Percentiles rank a stretch among this genome's conserved stretches.
phyloP scores from a whole-genome alignment of 192 early-diverging fungal genomes.

The Coemansia sp. region DNA sequence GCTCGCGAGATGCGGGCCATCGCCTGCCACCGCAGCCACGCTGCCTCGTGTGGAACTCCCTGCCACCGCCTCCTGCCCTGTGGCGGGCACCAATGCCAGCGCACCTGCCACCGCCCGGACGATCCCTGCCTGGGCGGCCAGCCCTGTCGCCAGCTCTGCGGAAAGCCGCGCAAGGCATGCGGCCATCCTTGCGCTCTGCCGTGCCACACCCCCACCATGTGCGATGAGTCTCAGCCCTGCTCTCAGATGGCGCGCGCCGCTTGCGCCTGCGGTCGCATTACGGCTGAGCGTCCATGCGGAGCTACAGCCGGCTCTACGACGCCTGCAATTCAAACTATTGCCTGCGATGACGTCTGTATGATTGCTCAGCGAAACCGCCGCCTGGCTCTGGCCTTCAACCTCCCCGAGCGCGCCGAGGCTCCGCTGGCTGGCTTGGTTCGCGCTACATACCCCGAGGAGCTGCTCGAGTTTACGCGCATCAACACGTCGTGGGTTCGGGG shows the following conservation, averaged over 20 bases:
- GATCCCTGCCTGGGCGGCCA: conserved; percentile 63
- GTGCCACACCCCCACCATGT: conserved; percentile 78
- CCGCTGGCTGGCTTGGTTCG: conserved; percentile 38
- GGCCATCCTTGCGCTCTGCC: conserved; percentile 72
- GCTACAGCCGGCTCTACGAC: conserved; percentile 49
- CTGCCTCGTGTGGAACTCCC: conserved; percentile 59
- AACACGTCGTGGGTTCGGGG: conserved; percentile 65
- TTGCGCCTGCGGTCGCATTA: conserved; percentile 77
- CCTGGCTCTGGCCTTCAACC: conserved; percentile 77
- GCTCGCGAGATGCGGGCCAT: conserved; percentile 73
- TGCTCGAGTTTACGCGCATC: conserved; percentile 66
- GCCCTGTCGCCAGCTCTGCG: conserved; percentile 71
- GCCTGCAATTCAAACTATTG: conserved; percentile 54
- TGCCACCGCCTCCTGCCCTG: conserved; percentile 61
- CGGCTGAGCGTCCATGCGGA: conserved; percentile 64
- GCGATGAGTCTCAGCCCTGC: conserved; percentile 77
- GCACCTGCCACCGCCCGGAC: conserved; percentile 78
- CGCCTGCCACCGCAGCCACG: conserved; percentile 72
- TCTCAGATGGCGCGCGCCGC: conserved; percentile 16
- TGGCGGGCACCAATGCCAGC: conserved; percentile 75
- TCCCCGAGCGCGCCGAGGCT: conserved; percentile 50
- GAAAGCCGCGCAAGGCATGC: conserved; percentile 72
- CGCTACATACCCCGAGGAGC: conserved; percentile 58
- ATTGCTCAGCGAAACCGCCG: conserved; percentile 73
- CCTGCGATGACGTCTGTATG: conserved; percentile 82